Percentiles rank a stretch among this genome's conserved stretches.
Conservation (phyloP, 192 early-diverging fungal species). For the Haplosporangium gracile region DNA sequence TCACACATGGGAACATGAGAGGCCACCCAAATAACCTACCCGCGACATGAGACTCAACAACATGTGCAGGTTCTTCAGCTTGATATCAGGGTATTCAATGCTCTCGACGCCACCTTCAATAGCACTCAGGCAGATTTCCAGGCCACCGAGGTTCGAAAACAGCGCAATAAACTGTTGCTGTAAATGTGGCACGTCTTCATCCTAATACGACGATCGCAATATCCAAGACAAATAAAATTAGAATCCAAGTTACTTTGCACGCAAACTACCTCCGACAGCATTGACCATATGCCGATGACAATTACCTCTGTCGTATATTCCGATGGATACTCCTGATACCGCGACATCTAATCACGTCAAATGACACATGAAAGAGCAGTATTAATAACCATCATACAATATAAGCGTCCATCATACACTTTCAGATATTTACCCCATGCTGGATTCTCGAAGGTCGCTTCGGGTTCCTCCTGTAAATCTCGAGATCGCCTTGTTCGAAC, state of each 20-base stretch:
- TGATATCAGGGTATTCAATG: slow-evolving; percentile 19
- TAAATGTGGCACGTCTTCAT: slow-evolving; percentile 33
- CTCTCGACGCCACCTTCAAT: slow-evolving; percentile 28
- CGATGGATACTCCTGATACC: slow-evolving; percentile 28
- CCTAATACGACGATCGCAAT: background rate
- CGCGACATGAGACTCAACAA: slow-evolving; percentile 32
- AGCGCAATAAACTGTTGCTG: slow-evolving; percentile 34
- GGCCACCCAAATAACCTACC: background rate
- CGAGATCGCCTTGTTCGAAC: slow-evolving; percentile 42
- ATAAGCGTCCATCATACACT: background rate
- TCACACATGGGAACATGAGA: background rate
- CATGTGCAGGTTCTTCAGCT: slow-evolving; percentile 16
- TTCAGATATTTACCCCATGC: slow-evolving; percentile 27
- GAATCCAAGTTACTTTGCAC: background rate
- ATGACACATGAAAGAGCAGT: background rate
- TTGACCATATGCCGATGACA: background rate
- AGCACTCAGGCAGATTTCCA: slow-evolving; percentile 25
- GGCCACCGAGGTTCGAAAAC: slow-evolving; percentile 24
- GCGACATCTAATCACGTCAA: slow-evolving; percentile 11
- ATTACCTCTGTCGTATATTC: slow-evolving; percentile 42
- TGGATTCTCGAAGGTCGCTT: slow-evolving; percentile 37
- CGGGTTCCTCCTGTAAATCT: slow-evolving; percentile 38
- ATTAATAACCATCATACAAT: background rate
- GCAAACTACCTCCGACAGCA: background rate
- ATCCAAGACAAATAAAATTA: background rate